These are phyloP conservation scores for Acacia confusa DNA, from an alignment of 306 rosid species.

Conservation along the genomic window DNA sequence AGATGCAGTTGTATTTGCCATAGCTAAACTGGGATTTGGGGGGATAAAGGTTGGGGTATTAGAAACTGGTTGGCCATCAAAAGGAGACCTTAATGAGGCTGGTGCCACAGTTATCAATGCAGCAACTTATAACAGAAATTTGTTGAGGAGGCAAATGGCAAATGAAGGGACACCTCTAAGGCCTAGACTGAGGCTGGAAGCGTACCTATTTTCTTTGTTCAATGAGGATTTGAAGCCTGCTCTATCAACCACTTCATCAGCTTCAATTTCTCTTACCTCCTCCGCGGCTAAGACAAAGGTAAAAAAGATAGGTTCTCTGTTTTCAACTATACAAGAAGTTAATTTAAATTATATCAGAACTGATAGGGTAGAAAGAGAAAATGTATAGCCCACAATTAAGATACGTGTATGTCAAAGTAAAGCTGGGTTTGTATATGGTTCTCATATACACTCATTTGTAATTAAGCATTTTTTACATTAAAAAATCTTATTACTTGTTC, in stretches of 20 bases:
- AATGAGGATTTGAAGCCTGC: constrained; percentile 92
- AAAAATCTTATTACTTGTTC: neutral
- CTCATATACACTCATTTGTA: constrained; percentile 15
- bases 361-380: neutral
- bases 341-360: neutral
- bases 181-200: constrained; percentile 80
- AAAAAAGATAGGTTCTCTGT: constrained; percentile 30
- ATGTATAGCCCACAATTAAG: constrained; percentile 4
- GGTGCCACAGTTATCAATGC: constrained; percentile 88
- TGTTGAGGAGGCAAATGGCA: constrained; percentile 72
- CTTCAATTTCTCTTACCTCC: constrained; percentile 68
- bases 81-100: constrained; percentile 63
- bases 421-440: constrained; percentile 1
- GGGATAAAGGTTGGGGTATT: constrained; percentile 84
- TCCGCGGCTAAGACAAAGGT: constrained; percentile 71
- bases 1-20: constrained; percentile 85
- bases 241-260: constrained; percentile 56
- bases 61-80: constrained; percentile 98
- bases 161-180: constrained; percentile 90
- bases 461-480: neutral
- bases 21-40: constrained; percentile 69
- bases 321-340: neutral
- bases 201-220: constrained; percentile 83
- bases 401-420: constrained; percentile 15
- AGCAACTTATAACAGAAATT: constrained; percentile 72